Conservation (phyloP, 1,284 basidiomycete genomes). For the Sporisorium graminicola region DNA sequence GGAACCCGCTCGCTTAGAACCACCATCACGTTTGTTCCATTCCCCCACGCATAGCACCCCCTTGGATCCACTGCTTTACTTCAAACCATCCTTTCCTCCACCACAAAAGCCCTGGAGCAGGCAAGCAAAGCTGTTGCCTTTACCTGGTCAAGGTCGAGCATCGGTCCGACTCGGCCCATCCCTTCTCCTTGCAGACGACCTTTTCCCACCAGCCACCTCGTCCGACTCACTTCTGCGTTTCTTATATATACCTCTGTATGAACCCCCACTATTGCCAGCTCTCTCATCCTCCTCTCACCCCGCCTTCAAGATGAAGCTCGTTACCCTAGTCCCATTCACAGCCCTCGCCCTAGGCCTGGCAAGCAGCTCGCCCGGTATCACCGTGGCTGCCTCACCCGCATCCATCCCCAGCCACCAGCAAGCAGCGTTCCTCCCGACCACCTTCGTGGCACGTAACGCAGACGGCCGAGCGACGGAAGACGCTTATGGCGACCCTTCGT, state of each 20-base stretch:
- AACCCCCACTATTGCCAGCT: not conserved
- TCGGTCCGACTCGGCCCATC: slow-evolving; percentile 27
- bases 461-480: slow-evolving; percentile 38
- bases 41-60: not conserved
- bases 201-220: too few relatives aligned
- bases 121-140: not conserved
- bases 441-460: slow-evolving; percentile 24
- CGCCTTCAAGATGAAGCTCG: slow-evolving; percentile 23
- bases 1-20: not conserved
- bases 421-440: slow-evolving; percentile 9
- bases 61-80: not conserved
- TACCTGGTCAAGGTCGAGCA: not conserved
- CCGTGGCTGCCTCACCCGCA: slow-evolving; percentile 4
- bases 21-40: not conserved
- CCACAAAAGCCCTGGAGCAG: not conserved
- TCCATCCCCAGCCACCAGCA: not conserved
- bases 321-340: slow-evolving; percentile 18
- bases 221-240: too few relatives aligned
- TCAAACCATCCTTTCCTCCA: not conserved
- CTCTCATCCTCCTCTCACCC: not conserved
- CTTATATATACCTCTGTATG: slow-evolving; percentile 2
- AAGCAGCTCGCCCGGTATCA: not conserved
- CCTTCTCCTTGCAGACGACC: not conserved
- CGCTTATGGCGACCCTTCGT: slow-evolving; percentile 44
- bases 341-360: slow-evolving; percentile 24